Evolutionary conservation across 2,329 filamentous ascomycete genomes (phyloP).

Genomic region (Aspergillus intermedius): DNA sequence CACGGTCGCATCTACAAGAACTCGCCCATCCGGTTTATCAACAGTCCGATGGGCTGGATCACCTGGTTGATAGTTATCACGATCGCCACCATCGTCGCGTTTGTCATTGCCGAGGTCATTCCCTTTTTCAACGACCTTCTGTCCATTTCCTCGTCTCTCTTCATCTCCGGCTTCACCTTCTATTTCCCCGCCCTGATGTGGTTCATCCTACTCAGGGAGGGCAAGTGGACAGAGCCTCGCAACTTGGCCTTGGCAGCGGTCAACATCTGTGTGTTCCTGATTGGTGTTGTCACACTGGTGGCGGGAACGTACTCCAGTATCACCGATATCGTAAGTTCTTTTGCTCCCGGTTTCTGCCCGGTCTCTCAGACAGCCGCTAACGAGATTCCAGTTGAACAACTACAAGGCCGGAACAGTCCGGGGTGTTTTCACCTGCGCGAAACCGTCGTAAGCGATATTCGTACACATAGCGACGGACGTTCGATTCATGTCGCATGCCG

Average conservation of each 20-base stretch:
- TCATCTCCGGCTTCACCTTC: constrained; percentile 86
- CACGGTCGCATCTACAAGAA: constrained; percentile 30
- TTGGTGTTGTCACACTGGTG: constrained; percentile 67
- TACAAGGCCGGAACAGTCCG: constrained; percentile 59
- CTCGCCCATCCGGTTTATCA: constrained; percentile 29
- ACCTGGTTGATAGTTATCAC: constrained; percentile 25
- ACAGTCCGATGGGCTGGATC: constrained; percentile 29
- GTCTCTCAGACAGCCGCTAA: constrained; percentile 5
- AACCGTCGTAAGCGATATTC: constrained; percentile 2
- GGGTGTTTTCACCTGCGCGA: constrained; percentile 62
- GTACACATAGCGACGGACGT: too few relatives aligned
- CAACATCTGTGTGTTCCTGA: constrained; percentile 63
- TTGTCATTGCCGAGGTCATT: constrained; percentile 78
- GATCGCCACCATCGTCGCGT: constrained; percentile 67
- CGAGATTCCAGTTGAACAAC: constrained; percentile 47
- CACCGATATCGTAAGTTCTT: constrained; percentile 28
- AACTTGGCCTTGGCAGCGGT: constrained; percentile 50
- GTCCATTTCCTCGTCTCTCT: constrained; percentile 53
- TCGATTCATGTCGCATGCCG: too few relatives aligned
- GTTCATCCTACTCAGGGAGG: constrained; percentile 25
- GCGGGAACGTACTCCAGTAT: constrained; percentile 68
- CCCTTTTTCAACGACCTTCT: constrained; percentile 71
- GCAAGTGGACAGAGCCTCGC: constrained; percentile 27
- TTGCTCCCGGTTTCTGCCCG: too few relatives aligned
- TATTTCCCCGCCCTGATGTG: constrained; percentile 49